Evolutionary conservation across 345 rosid species (phyloP), one percentile per base, ranked within the genome.

Genomic region (Heritiera littoralis): DNA sequence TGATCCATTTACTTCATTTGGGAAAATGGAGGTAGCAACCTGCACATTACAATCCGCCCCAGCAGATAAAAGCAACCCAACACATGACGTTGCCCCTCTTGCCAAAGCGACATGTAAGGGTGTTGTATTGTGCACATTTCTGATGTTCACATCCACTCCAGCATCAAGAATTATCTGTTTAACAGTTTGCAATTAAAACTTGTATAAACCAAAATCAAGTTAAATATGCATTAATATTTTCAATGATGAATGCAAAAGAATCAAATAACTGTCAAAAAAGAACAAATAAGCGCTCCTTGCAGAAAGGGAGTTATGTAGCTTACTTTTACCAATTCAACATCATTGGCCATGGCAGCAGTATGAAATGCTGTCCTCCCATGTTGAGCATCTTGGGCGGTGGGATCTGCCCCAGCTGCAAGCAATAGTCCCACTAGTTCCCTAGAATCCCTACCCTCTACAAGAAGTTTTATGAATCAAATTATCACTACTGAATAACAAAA

Each of bases 81-180:
- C 98, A 86, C 99, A 96, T 28, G 92, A 83, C 40, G 89, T 91
- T 68, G 97, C 97, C 72, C 98, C 99, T 84, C 97, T 90, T 64
- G 94, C 95, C 88, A 96, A 83, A 43, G 99, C 99, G 79, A 94
- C 89, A 82, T 96, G 99, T 81, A 96, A 97, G 67, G 98, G 98
- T 81, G 90, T 94, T 46, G 96, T 90, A 84, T 92, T 92, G 77
- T 90, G 97, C 82, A 89, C 87, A 84, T 94, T 94, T 72, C 90
- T 90, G 77, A 94, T 88, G 84, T 96, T 90, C 66, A 90, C 97
- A 86, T 90, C 94, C 82, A 96, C 99, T 85, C 97, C 99, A 87
- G 95, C 94, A 84, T 90, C 92, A 48, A 96, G 97, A 84, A 96
- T 92, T 78, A 93, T 92, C 99, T 96, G 79, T 80, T 77, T 60